phyloP scores from a whole-genome alignment of 2,329 filamentous ascomycete genomes.

The Dothideomycetidae sp. region DNA sequence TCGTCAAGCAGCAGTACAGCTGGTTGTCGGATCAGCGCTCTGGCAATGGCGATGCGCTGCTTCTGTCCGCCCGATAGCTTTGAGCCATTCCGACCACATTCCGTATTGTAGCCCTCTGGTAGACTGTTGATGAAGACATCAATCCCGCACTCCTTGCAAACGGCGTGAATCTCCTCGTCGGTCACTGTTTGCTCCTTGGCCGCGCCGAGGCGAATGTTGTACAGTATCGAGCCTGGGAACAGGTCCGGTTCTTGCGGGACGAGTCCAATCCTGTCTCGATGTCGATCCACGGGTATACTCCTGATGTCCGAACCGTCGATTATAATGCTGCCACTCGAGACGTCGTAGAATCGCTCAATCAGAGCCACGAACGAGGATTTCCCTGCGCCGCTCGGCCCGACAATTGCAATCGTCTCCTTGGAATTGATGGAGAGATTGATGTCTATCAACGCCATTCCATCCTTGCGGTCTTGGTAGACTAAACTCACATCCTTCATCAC shows the following conservation, averaged over 20 bases:
- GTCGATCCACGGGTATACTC: conserved; percentile 21
- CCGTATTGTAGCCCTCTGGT: conserved; percentile 33
- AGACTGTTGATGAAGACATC: conserved; percentile 35
- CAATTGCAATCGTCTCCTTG: conserved; percentile 39
- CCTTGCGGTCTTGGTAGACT: conserved; percentile 24
- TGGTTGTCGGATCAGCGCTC: conserved; percentile 33
- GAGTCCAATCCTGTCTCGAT: conserved; percentile 28
- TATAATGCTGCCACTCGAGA: conserved; percentile 25
- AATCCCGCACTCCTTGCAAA: conserved; percentile 29
- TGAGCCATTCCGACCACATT: conserved; percentile 29
- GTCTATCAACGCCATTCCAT: conserved; percentile 29
- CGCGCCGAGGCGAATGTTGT: conserved; percentile 30
- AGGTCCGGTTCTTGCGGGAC: conserved; percentile 34
- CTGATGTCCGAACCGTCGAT: conserved; percentile 30
- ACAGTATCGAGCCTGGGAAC: conserved; percentile 30
- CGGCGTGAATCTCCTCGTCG: conserved; percentile 21
- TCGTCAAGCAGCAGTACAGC: conserved; percentile 34
- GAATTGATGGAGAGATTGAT: conserved; percentile 34
- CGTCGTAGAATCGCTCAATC: conserved; percentile 34
- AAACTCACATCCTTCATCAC: conserved; percentile 27
- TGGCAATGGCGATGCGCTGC: conserved; percentile 32
- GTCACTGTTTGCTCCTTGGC: conserved; percentile 15
- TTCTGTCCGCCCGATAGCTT: conserved; percentile 32
- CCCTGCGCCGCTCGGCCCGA: conserved; percentile 32
- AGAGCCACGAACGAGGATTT: conserved; percentile 33